phyloP scores from a whole-genome alignment of 2,329 filamentous ascomycete genomes.

The Beauveria asiatica region DNA sequence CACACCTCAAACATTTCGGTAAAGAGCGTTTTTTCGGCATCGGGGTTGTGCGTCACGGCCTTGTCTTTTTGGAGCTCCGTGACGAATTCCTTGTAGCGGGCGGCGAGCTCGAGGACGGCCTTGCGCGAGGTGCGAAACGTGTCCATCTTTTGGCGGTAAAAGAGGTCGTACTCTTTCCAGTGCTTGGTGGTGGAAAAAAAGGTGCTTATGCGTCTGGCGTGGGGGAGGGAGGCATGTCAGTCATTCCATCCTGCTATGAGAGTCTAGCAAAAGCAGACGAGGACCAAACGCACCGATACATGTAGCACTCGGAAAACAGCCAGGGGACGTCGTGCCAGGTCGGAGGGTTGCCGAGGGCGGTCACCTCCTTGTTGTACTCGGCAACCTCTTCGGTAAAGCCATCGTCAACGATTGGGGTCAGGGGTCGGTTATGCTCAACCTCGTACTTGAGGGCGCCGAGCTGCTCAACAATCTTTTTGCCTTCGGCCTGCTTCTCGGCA shows the following conservation, averaged over 20 bases:
- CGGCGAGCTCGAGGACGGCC: slow-evolving; percentile 73
- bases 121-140: slow-evolving; percentile 89
- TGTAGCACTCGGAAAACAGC: slow-evolving; percentile 90
- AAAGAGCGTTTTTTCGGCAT: slow-evolving; percentile 72
- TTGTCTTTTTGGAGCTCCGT: slow-evolving; percentile 51
- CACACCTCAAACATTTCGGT: slow-evolving; percentile 93
- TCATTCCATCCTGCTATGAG: slow-evolving; percentile 4
- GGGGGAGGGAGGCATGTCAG: slow-evolving; percentile 13
- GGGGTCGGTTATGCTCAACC: slow-evolving; percentile 74
- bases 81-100: slow-evolving; percentile 68
- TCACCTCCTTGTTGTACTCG: slow-evolving; percentile 79
- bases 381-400: slow-evolving; percentile 70
- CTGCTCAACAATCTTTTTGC: slow-evolving; percentile 74
- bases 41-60: slow-evolving; percentile 45
- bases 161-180: slow-evolving; percentile 89
- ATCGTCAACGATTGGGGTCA: slow-evolving; percentile 72
- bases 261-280: neutral
- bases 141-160: slow-evolving; percentile 78
- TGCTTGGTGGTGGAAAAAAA: slow-evolving; percentile 67
- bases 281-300: slow-evolving; percentile 44
- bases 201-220: slow-evolving; percentile 67
- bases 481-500: slow-evolving; percentile 61
- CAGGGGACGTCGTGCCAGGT: slow-evolving; percentile 81
- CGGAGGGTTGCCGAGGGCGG: slow-evolving; percentile 55
- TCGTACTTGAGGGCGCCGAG: slow-evolving; percentile 87